Percentiles rank a stretch among this genome's conserved stretches.
Conservation (phyloP, 2,329 filamentous ascomycete genomes). For the Xylariomycetidae sp. region DNA sequence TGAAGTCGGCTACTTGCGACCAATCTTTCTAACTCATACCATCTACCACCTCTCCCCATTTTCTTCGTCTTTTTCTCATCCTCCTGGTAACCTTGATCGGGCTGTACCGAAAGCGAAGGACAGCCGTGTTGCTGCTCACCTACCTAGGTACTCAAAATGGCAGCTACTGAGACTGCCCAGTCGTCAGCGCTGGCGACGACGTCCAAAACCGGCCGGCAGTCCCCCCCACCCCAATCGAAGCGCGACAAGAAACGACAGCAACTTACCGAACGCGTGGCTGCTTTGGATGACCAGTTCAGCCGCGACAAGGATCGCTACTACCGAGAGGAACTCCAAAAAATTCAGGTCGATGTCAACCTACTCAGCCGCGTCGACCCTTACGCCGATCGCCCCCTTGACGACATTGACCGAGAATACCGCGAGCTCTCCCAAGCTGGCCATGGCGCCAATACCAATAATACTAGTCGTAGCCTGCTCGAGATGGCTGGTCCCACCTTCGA, state of each 20-base stretch:
- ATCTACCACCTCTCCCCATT: too few species aligned
- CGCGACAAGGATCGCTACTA: slow-evolving; percentile 17
- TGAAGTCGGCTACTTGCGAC: too few species aligned
- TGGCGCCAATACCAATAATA: slow-evolving; percentile 31
- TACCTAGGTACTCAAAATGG: too few species aligned
- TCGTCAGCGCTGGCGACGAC: slow-evolving; percentile 13
- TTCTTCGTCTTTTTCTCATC: too few species aligned
- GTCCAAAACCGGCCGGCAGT: slow-evolving; percentile 10
- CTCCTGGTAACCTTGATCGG: too few species aligned
- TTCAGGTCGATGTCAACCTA: slow-evolving; percentile 36
- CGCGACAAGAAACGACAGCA: slow-evolving; percentile 18
- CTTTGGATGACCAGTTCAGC: slow-evolving; percentile 14
- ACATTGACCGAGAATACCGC: slow-evolving; percentile 38
- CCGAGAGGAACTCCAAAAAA: slow-evolving; percentile 18
- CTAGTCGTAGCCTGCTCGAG: slow-evolving; percentile 55
- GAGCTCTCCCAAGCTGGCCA: slow-evolving; percentile 31
- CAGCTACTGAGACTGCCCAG: slow-evolving; percentile 13
- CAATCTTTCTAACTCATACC: too few species aligned
- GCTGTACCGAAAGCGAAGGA: too few species aligned
- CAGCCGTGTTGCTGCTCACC: too few species aligned
- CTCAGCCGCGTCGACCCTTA: slow-evolving; percentile 70
- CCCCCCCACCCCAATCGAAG: slow-evolving; percentile 15
- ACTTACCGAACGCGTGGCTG: slow-evolving; percentile 12
- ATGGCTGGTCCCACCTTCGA: slow-evolving; percentile 82
- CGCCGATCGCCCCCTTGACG: slow-evolving; percentile 43